Evolutionary conservation across 1,284 basidiomycete genomes (phyloP).

Genomic region (Trichosporon coremiiforme): DNA sequence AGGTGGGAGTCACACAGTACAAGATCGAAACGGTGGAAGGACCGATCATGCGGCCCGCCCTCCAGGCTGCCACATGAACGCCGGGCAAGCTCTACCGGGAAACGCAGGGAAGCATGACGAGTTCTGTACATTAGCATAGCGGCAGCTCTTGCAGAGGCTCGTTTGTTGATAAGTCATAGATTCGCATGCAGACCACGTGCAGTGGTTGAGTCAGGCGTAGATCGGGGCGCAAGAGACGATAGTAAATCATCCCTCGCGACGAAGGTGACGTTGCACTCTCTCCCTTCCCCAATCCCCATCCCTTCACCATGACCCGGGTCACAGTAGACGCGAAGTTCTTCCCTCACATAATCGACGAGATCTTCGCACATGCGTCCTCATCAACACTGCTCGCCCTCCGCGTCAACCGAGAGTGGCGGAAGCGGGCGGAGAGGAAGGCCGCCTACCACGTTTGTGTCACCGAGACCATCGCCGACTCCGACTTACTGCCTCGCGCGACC

Average conservation of each 20-base stretch:
- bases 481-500: background rate
- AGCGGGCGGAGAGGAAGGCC: background rate
- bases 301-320: background rate
- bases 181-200: background rate
- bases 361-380: constrained; percentile 13
- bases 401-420: background rate
- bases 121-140: background rate
- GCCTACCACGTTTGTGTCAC: background rate
- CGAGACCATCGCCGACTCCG: background rate
- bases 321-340: constrained; percentile 23
- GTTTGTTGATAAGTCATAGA: background rate
- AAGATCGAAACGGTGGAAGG: constrained; percentile 1
- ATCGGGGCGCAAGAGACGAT: background rate
- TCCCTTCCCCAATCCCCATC: background rate
- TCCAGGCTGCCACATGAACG: background rate
- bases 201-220: background rate
- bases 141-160: background rate
- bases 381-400: constrained; percentile 20
- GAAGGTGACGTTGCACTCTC: background rate
- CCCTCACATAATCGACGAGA: constrained; percentile 24
- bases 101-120: background rate
- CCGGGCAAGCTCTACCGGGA: background rate
- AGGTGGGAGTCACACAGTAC: background rate
- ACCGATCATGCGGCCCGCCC: background rate
- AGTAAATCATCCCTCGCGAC: no score